Conservation (phyloP, 768 basidiomycete species). For the Amylocystis lapponica region DNA sequence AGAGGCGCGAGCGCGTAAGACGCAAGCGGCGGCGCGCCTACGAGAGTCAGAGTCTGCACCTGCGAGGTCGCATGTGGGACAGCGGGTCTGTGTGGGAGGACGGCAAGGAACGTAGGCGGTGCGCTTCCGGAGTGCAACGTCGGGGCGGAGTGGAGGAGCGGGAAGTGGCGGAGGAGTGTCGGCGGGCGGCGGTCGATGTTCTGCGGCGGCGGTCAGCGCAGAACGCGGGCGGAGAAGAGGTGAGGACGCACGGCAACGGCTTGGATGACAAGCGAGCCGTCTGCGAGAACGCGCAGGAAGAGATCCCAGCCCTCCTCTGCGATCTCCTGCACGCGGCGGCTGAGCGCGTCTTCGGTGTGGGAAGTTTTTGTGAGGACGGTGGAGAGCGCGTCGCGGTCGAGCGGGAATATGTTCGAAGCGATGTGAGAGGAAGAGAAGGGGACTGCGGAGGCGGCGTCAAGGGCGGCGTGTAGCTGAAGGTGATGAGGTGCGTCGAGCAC, state of each 20-base stretch:
- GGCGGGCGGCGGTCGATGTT: slow-evolving; percentile 89
- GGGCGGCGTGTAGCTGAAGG: slow-evolving; percentile 76
- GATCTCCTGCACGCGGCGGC: slow-evolving; percentile 52
- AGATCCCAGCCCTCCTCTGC: slow-evolving; percentile 73
- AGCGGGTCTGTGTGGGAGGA: slow-evolving; percentile 41
- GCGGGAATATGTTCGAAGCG: slow-evolving; percentile 51
- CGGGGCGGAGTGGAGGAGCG: slow-evolving; percentile 58
- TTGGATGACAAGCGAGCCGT: slow-evolving; percentile 69
- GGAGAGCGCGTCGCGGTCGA: slow-evolving; percentile 58
- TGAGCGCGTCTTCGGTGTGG: slow-evolving; percentile 40
- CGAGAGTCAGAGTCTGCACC: slow-evolving; percentile 38
- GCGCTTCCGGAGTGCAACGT: slow-evolving; percentile 36
- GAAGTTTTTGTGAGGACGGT: slow-evolving; percentile 37
- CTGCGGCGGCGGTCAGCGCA: slow-evolving; percentile 49
- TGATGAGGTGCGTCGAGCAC: slow-evolving; percentile 82
- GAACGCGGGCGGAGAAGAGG: neutral
- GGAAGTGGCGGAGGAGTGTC: slow-evolving; percentile 71
- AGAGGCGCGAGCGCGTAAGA: slow-evolving; percentile 53
- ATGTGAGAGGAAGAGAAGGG: slow-evolving; percentile 25
- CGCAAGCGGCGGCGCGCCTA: slow-evolving; percentile 62
- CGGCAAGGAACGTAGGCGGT: slow-evolving; percentile 45
- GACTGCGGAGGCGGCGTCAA: slow-evolving; percentile 67
- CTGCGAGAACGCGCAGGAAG: slow-evolving; percentile 64
- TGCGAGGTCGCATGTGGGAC: slow-evolving; percentile 6
- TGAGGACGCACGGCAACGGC: slow-evolving; percentile 60